Percentiles rank a stretch among this genome's conserved stretches.
Conservation (phyloP, 768 basidiomycete species). For the Lentinula edodes region DNA sequence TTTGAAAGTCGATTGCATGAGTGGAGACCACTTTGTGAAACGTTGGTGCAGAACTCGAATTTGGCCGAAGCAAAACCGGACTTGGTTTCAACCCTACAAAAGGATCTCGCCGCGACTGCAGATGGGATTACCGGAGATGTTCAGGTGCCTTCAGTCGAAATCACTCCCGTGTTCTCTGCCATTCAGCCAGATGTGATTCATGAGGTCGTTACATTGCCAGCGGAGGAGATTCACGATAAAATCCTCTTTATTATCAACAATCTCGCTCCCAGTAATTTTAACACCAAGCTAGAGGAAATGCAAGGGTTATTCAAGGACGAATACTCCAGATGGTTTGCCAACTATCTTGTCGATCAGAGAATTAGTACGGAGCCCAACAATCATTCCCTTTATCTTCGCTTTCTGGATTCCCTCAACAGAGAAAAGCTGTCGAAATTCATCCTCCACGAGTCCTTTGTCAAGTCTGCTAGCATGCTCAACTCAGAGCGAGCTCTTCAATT, state of each 20-base stretch:
- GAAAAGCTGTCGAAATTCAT: constrained; percentile 67
- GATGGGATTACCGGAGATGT: constrained; percentile 24
- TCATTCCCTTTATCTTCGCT: constrained; percentile 89
- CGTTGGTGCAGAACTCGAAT: constrained; percentile 81
- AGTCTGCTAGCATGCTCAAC: constrained; percentile 82
- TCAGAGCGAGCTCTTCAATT: constrained; percentile 86
- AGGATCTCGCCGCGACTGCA: constrained; percentile 57
- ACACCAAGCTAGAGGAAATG: constrained; percentile 84
- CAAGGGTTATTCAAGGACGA: constrained; percentile 74
- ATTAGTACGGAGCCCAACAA: constrained; percentile 97
- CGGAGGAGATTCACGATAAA: constrained; percentile 85
- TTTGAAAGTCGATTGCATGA: constrained; percentile 86
- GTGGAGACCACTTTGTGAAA: constrained; percentile 91
- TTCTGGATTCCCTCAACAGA: constrained; percentile 78
- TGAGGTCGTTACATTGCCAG: constrained; percentile 60
- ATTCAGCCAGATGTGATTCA: constrained; percentile 69
- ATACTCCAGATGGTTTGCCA: constrained; percentile 93
- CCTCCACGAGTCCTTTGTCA: constrained; percentile 90
- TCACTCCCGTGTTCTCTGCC: constrained; percentile 62
- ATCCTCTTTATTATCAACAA: constrained; percentile 99
- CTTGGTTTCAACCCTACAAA: constrained; percentile 62
- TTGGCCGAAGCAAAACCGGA: constrained; percentile 84
- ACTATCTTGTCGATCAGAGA: constrained; percentile 95
- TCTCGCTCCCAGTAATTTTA: constrained; percentile 90
- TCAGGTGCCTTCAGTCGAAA: constrained; percentile 28